phyloP scores from a whole-genome alignment of 768 basidiomycete species.

The Myochromella boudieri region DNA sequence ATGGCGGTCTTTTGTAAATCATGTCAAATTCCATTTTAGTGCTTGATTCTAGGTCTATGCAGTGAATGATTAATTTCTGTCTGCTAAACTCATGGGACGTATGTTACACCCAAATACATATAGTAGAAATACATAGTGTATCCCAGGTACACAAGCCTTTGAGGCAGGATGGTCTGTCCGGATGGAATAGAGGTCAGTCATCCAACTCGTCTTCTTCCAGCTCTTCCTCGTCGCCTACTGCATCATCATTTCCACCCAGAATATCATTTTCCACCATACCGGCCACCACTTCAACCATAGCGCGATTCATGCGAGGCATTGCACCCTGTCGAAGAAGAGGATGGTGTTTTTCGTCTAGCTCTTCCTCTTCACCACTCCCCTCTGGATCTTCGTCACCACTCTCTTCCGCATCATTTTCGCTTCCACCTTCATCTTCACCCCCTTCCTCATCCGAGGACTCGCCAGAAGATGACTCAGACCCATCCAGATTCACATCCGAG shows the following conservation, averaged over 20 bases:
- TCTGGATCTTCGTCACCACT: slow-evolving; percentile 25
- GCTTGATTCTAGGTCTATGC: no score
- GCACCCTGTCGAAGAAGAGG: slow-evolving; percentile 66
- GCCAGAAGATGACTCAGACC: slow-evolving; percentile 32
- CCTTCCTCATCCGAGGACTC: slow-evolving; percentile 24
- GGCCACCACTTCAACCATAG: slow-evolving; percentile 63
- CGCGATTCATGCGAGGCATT: slow-evolving; percentile 66
- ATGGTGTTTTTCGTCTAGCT: slow-evolving; percentile 55
- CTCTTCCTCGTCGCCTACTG: slow-evolving; percentile 37
- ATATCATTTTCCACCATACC: slow-evolving; percentile 60
- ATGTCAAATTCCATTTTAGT: no score
- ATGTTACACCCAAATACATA: no score
- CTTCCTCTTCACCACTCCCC: slow-evolving; percentile 36
- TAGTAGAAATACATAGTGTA: no score
- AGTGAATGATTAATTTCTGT: no score
- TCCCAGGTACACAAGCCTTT: no score
- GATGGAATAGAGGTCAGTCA: slow-evolving; percentile 30
- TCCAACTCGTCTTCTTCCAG: slow-evolving; percentile 50
- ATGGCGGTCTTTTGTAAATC: no score
- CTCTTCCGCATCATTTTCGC: slow-evolving; percentile 30
- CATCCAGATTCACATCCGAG: slow-evolving; percentile 35
- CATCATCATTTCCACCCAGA: slow-evolving; percentile 28
- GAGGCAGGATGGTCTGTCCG: no score
- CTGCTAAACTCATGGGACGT: no score
- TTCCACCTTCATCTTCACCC: slow-evolving; percentile 21